These are phyloP conservation scores for Crepidotus variabilis DNA, from an alignment of 768 basidiomycete genomes.

Conservation along the genomic window DNA sequence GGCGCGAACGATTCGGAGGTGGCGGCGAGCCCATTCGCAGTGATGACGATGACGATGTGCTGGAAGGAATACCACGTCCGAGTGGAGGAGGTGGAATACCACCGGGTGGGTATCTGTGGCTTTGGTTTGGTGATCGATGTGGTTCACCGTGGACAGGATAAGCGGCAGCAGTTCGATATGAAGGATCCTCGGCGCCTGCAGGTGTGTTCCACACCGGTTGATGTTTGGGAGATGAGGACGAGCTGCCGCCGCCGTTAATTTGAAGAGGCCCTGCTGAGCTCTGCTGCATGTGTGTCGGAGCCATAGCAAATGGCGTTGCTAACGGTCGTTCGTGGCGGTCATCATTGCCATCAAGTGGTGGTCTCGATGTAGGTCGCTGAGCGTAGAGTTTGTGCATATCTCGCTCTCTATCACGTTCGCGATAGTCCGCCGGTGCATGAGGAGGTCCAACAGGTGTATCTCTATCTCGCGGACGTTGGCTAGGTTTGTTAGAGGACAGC, in stretches of 20 bases:
- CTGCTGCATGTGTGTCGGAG: conserved; percentile 39
- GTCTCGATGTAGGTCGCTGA: conserved; percentile 33
- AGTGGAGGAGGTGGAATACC: conserved; percentile 16
- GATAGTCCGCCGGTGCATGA: conserved; percentile 18
- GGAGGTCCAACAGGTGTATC: conserved; percentile 20
- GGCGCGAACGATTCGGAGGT: conserved; percentile 17
- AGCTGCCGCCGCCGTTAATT: conserved; percentile 17
- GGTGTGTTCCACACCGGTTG: conserved; percentile 27
- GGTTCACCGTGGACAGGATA: conserved; percentile 24
- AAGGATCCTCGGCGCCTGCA: conserved; percentile 20
- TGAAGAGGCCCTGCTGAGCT: conserved; percentile 11
- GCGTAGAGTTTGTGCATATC: conserved; percentile 16
- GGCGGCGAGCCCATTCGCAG: conserved; percentile 21
- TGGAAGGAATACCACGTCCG: conserved; percentile 23
- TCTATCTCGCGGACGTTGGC: conserved; percentile 23
- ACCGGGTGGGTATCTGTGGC: conserved; percentile 27
- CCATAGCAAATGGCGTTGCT: conserved; percentile 52
- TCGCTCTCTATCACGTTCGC: conserved; percentile 19
- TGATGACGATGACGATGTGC: conserved; percentile 20
- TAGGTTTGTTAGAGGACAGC: conserved; percentile 34
- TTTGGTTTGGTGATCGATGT: conserved; percentile 40
- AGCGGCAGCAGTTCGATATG: conserved; percentile 28
- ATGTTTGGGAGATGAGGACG: conserved; percentile 29
- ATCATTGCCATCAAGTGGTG: conserved; percentile 27
- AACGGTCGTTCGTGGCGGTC: conserved; percentile 51